Evolutionary conservation across 2,329 filamentous ascomycete species (phyloP).

Genomic region (Colletotrichum sp.): DNA sequence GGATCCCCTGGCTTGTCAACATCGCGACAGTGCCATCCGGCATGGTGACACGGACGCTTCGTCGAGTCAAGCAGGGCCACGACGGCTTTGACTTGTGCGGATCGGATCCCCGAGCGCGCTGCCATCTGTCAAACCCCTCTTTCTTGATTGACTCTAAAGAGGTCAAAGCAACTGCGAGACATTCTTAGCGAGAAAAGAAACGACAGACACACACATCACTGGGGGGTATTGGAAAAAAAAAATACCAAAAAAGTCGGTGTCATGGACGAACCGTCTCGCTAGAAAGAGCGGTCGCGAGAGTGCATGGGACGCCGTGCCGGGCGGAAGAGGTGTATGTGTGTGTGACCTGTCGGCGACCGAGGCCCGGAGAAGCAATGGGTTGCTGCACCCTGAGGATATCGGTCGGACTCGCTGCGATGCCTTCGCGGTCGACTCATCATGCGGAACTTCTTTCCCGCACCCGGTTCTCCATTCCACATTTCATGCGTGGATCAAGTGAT

Average conservation of each 20-base stretch:
- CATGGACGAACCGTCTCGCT: neutral
- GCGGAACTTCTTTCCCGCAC: neutral
- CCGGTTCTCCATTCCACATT: neutral
- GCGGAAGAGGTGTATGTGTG: neutral
- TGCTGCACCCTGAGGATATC: neutral
- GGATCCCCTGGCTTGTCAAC: conserved; percentile 18
- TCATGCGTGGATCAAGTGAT: neutral
- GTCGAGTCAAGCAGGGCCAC: conserved; percentile 8
- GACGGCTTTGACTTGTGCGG: neutral
- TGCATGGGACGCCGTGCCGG: neutral
- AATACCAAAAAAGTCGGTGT: neutral
- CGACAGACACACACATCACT: neutral
- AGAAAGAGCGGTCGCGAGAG: neutral
- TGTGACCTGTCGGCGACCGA: neutral
- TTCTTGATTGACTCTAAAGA: neutral
- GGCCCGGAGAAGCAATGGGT: neutral
- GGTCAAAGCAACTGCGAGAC: conserved; percentile 12
- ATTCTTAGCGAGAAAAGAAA: conserved; percentile 15
- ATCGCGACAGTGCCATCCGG: neutral
- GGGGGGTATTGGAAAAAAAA: neutral
- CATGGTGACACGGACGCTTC: conserved; percentile 5
- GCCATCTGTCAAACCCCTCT: neutral
- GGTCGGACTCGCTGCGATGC: neutral
- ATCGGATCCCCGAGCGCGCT: neutral
- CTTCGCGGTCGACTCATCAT: neutral